These are phyloP conservation scores for Ustilago lituana DNA, from an alignment of 1,284 basidiomycete species.

Conservation along the genomic window DNA sequence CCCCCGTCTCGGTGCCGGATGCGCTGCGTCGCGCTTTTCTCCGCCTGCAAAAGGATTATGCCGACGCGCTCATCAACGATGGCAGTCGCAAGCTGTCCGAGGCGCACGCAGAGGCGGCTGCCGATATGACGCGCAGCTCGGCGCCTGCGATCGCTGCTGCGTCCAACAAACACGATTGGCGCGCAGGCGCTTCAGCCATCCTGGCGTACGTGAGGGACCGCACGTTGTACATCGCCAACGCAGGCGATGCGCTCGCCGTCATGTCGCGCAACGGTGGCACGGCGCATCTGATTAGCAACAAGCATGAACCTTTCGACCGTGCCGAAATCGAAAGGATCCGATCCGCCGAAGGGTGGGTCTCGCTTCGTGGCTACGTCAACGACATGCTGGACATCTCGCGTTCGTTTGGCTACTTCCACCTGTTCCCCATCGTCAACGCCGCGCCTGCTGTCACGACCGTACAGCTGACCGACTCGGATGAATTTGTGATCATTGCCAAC, in stretches of 20 bases:
- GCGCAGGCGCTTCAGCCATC: slow-evolving; percentile 76
- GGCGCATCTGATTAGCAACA: slow-evolving; percentile 79
- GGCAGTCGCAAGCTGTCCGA: slow-evolving; percentile 52
- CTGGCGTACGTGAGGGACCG: slow-evolving; percentile 85
- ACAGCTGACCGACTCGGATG: slow-evolving; percentile 83
- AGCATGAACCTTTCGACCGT: slow-evolving; percentile 90
- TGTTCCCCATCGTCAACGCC: slow-evolving; percentile 90
- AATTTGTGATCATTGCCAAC: slow-evolving; percentile 96
- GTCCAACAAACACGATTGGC: slow-evolving; percentile 58
- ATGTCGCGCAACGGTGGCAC: slow-evolving; percentile 81
- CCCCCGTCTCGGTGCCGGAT: slow-evolving; percentile 47
- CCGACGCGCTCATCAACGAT: slow-evolving; percentile 60
- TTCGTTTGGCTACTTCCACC: slow-evolving; percentile 92
- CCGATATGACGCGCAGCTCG: slow-evolving; percentile 34
- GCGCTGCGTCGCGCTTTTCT: slow-evolving; percentile 63
- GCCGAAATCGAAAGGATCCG: slow-evolving; percentile 87
- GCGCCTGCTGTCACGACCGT: slow-evolving; percentile 80
- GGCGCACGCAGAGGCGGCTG: slow-evolving; percentile 41
- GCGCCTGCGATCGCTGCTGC: slow-evolving; percentile 50
- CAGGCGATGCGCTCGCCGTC: slow-evolving; percentile 88
- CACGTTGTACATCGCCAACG: slow-evolving; percentile 89
- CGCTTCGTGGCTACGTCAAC: slow-evolving; percentile 90
- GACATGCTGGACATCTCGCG: slow-evolving; percentile 91
- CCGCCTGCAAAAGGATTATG: slow-evolving; percentile 62
- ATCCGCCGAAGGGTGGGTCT: slow-evolving; percentile 93